phyloP scores from a whole-genome alignment of 441 rosid species.

The Metrosideros polymorpha region DNA sequence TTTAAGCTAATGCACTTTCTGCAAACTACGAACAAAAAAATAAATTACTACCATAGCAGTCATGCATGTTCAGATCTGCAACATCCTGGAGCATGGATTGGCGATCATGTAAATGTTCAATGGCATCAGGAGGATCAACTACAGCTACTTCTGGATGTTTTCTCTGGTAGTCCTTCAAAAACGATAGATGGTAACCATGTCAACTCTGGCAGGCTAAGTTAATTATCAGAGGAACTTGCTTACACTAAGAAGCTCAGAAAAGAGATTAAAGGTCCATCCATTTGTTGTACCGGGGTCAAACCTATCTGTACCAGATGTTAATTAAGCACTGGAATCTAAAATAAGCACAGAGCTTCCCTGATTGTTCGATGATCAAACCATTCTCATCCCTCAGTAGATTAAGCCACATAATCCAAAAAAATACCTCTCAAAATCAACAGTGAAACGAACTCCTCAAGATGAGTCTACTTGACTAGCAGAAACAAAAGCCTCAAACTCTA shows the following conservation, averaged over 20 bases:
- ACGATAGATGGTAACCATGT: not conserved
- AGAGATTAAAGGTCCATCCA: not conserved
- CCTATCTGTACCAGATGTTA: not conserved
- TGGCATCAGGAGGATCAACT: slow-evolving; percentile 81
- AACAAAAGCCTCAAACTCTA: not conserved
- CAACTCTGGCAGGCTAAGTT: slow-evolving; percentile 1
- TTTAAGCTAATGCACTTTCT: not conserved
- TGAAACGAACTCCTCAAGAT: not conserved
- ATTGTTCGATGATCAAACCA: not conserved
- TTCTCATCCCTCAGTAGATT: not conserved
- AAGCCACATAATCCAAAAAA: not conserved
- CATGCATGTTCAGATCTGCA: slow-evolving; percentile 58
- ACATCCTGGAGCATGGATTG: slow-evolving; percentile 89
- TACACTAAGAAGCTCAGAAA: not conserved
- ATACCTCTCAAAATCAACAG: not conserved
- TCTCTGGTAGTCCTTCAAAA: slow-evolving; percentile 54
- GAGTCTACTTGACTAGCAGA: not conserved
- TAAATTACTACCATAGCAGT: slow-evolving; percentile 33
- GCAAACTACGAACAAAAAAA: not conserved
- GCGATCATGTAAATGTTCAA: slow-evolving; percentile 55
- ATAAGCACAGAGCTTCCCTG: not conserved
- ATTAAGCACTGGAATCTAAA: not conserved
- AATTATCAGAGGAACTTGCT: not conserved
- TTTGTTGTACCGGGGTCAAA: not conserved
- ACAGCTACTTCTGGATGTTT: slow-evolving; percentile 71